Evolutionary conservation across 805 yeast genomes (phyloP).

Genomic region (Debaryomyces hansenii): DNA sequence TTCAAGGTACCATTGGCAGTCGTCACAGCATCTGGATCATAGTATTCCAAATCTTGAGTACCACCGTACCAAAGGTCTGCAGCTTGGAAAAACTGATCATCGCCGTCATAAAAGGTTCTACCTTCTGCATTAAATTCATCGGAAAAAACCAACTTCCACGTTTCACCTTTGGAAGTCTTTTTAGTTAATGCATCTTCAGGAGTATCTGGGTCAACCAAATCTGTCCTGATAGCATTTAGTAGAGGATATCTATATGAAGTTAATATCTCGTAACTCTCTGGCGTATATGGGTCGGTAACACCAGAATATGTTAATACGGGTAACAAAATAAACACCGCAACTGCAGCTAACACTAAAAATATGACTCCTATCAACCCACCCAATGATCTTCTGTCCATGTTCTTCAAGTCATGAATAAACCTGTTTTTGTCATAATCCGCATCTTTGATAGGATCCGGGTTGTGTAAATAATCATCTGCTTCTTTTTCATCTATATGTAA

Average conservation of each 20-base stretch:
- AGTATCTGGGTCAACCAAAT: conserved; percentile 42
- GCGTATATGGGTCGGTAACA: conserved; percentile 33
- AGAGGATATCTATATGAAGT: conserved; percentile 44
- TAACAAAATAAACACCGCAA: conserved; percentile 67
- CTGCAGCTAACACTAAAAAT: conserved; percentile 56
- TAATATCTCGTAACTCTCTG: conserved; percentile 43
- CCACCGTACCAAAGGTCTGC: conserved; percentile 43
- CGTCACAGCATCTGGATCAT: conserved; percentile 43
- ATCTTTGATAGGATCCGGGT: conserved; percentile 93
- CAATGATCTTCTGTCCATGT: conserved; percentile 61
- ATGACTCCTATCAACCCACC: conserved; percentile 63
- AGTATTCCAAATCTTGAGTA: conserved; percentile 45
- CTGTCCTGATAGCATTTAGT: conserved; percentile 34
- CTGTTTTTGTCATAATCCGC: conserved; percentile 77
- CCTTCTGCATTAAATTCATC: conserved; percentile 47
- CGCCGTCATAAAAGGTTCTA: conserved; percentile 43
- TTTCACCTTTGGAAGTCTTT: conserved; percentile 14
- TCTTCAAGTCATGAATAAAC: conserved; percentile 60
- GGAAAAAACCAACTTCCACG: conserved; percentile 38
- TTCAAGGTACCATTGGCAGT: conserved; percentile 38
- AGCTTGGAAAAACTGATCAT: conserved; percentile 44
- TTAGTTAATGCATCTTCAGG: conserved; percentile 28
- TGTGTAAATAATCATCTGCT: conserved; percentile 91
- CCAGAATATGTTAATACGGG: conserved; percentile 89
- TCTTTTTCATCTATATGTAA: conserved; percentile 89